Evolutionary conservation across 2,329 filamentous ascomycete genomes (phyloP).

Genomic region (Neonectria hederae): DNA sequence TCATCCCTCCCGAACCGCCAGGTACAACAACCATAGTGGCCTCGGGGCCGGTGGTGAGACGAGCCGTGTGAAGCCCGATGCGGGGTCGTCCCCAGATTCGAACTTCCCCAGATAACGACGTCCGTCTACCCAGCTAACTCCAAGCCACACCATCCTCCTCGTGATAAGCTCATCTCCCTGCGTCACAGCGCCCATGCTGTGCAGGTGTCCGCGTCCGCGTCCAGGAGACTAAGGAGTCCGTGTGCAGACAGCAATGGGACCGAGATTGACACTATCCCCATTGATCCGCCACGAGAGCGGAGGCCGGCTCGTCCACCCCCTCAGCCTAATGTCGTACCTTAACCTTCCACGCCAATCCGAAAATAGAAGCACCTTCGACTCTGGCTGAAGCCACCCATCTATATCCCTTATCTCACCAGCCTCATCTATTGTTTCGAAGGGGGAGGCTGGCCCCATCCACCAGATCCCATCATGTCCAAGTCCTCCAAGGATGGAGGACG

Average conservation of each 20-base stretch:
- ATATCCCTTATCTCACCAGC: not conserved
- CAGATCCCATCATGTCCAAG: conserved; percentile 39
- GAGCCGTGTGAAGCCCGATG: conserved; percentile 12
- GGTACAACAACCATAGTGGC: not conserved
- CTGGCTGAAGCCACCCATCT: conserved; percentile 13
- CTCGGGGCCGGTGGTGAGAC: conserved; percentile 11
- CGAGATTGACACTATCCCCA: not conserved
- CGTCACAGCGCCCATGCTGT: not conserved
- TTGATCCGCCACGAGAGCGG: conserved; percentile 1
- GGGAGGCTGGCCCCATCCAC: conserved; percentile 34
- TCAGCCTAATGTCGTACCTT: conserved; percentile 19
- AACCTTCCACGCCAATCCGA: conserved; percentile 18
- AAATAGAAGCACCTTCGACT: conserved; percentile 10
- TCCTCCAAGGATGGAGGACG: conserved; percentile 39
- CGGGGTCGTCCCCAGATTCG: conserved; percentile 22
- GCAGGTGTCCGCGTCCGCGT: not conserved
- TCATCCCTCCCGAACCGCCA: conserved; percentile 6
- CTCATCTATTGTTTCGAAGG: not conserved
- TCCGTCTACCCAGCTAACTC: conserved; percentile 4
- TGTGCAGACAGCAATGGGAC: not conserved
- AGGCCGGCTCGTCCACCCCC: conserved; percentile 4
- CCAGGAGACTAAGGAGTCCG: not conserved
- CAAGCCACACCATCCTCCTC: conserved; percentile 11
- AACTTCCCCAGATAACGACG: conserved; percentile 20
- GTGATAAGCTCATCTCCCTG: conserved; percentile 16